A percentile compares a stretch with the other conserved stretches of the same genome.
Conservation (phyloP, 1,139 yeast genomes). For the Fermentozyma sake region DNA sequence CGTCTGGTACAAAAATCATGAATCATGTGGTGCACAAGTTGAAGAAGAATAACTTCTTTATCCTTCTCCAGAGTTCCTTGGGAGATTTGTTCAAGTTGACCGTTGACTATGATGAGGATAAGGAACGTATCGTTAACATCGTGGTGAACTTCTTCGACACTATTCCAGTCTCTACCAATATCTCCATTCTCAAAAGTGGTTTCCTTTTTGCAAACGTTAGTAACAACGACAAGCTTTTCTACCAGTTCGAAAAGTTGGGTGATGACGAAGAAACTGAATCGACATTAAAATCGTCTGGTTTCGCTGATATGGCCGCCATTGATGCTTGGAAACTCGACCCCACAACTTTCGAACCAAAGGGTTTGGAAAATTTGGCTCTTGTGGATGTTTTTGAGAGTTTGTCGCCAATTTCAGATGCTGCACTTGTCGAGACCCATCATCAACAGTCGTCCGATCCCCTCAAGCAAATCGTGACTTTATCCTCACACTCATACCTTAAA, state of each 20-base stretch:
- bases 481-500: slow-evolving; percentile 42
- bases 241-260: slow-evolving; percentile 78
- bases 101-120: slow-evolving; percentile 35
- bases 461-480: slow-evolving; percentile 27
- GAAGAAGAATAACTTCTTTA: slow-evolving; percentile 57
- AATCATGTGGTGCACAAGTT: slow-evolving; percentile 61
- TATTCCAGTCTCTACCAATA: slow-evolving; percentile 50
- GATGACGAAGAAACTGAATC: slow-evolving; percentile 25
- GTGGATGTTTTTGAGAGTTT: slow-evolving; percentile 51
- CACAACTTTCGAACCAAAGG: slow-evolving; percentile 20
- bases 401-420: slow-evolving; percentile 55
- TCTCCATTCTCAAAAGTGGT: slow-evolving; percentile 71
- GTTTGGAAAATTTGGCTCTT: slow-evolving; percentile 53
- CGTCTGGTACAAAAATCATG: slow-evolving; percentile 36
- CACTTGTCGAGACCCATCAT: slow-evolving; percentile 31
- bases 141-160: slow-evolving; percentile 63
- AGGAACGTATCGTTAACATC: slow-evolving; percentile 37
- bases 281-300: neutral
- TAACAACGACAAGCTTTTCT: slow-evolving; percentile 57
- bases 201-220: slow-evolving; percentile 67
- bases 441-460: slow-evolving; percentile 33
- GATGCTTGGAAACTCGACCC: neutral
- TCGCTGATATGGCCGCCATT: slow-evolving; percentile 1
- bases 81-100: slow-evolving; percentile 81
- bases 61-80: slow-evolving; percentile 61